phyloP scores from a whole-genome alignment of 306 rosid genomes.

The cucumber (Cucumis sativus) region Cucumber_9930_V3 NC_026659.2:28727001-28727500 shows the following conservation, averaged over 20 bases:
- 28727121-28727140: conserved; percentile 14
- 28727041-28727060: conserved; percentile 32
- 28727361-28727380: conserved; percentile 21
- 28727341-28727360: conserved; percentile 56
- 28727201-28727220: conserved; percentile 72
- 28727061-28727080: conserved; percentile 30
- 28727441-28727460: neutral
- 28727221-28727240: conserved; percentile 78
- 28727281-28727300: conserved; percentile 49
- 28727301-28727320: conserved; percentile 45
- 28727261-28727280: conserved; percentile 69
- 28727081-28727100: conserved; percentile 15
- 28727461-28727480: neutral
- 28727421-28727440: neutral
- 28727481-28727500: neutral
- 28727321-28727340: conserved; percentile 63
- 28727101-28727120: conserved; percentile 14
- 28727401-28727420: neutral
- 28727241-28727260: conserved; percentile 44
- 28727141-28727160: conserved; percentile 47
- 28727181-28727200: conserved; percentile 64
- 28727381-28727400: neutral
- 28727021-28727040: conserved; percentile 49
- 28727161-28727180: conserved; percentile 43
- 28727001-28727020: conserved; percentile 31